A percentile compares a stretch with the other conserved stretches of the same genome.
Conservation (phyloP, 306 rosid genomes). For the Erythrophleum fordii region DNA sequence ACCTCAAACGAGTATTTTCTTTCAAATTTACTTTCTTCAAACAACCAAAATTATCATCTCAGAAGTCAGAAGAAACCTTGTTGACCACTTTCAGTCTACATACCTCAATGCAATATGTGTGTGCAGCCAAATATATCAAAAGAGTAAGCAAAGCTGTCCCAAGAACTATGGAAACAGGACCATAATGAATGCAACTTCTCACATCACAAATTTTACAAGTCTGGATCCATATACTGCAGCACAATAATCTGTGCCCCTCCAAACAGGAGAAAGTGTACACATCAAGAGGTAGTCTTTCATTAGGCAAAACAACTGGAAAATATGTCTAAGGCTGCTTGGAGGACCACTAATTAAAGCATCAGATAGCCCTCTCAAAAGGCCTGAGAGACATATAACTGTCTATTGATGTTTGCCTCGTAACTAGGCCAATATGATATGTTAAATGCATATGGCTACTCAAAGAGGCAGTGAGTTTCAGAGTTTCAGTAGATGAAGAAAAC, state of each 20-base stretch:
- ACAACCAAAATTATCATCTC: neutral
- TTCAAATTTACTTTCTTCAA: neutral
- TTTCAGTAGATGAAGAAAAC: neutral
- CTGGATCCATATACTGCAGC: neutral
- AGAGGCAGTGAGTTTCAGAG: slow-evolving; percentile 11
- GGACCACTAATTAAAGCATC: neutral
- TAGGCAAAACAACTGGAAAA: neutral
- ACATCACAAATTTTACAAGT: neutral
- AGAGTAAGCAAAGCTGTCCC: neutral
- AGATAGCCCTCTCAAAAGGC: slow-evolving; percentile 22
- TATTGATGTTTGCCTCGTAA: slow-evolving; percentile 29
- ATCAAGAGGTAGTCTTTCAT: neutral
- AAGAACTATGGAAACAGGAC: neutral
- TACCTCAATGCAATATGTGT: neutral
- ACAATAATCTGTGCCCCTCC: neutral
- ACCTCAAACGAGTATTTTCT: neutral
- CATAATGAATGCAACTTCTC: neutral
- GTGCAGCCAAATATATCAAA: neutral
- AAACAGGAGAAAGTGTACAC: neutral
- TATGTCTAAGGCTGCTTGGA: slow-evolving; percentile 18
- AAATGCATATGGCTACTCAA: slow-evolving; percentile 29
- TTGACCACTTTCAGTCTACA: neutral
- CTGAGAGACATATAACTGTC: slow-evolving; percentile 11
- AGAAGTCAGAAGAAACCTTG: neutral
- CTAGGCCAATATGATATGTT: slow-evolving; percentile 23